Percentiles rank a stretch among this genome's conserved stretches.
phyloP scores from a whole-genome alignment of 495 filamentous ascomycete species.

The Aspergillus carlsbadensis region DNA sequence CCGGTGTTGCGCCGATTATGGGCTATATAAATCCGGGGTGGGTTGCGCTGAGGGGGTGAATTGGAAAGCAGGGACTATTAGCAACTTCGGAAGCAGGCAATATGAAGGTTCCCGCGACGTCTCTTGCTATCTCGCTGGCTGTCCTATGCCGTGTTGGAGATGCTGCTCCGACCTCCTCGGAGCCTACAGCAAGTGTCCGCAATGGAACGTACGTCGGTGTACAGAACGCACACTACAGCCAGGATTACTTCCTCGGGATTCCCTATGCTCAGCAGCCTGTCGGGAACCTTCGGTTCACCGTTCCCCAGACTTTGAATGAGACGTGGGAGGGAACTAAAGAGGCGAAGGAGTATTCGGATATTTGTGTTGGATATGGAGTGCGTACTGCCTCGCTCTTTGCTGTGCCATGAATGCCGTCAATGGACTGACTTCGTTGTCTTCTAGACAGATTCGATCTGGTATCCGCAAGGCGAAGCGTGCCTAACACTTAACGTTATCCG shows the following conservation, averaged over 20 bases:
- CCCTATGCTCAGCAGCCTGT: slow-evolving; percentile 54
- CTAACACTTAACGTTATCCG: slow-evolving; percentile 56
- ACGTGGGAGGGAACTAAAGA: slow-evolving; percentile 36
- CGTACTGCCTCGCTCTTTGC: slow-evolving; percentile 2
- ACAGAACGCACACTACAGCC: slow-evolving; percentile 38
- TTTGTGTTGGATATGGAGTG: slow-evolving; percentile 49
- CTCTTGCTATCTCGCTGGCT: not conserved
- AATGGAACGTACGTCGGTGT: slow-evolving; percentile 48
- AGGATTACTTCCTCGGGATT: slow-evolving; percentile 56
- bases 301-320: slow-evolving; percentile 45
- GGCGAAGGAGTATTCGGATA: slow-evolving; percentile 49
- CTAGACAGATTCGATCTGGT: slow-evolving; percentile 46
- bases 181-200: slow-evolving; percentile 16
- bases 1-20: too few relatives aligned
- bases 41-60: too few relatives aligned
- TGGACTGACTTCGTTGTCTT: slow-evolving; percentile 16
- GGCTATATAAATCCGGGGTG: too few relatives aligned
- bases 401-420: not conserved
- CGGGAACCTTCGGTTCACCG: slow-evolving; percentile 46
- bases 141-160: not conserved
- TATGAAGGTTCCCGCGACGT: not conserved
- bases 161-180: slow-evolving; percentile 3
- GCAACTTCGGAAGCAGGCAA: not conserved
- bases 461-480: slow-evolving; percentile 49
- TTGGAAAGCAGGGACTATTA: not conserved